Evolutionary conservation across 441 rosid species (phyloP), one percentile per base, ranked within the genome.

Genomic region (Eutrema salsugineum): DNA sequence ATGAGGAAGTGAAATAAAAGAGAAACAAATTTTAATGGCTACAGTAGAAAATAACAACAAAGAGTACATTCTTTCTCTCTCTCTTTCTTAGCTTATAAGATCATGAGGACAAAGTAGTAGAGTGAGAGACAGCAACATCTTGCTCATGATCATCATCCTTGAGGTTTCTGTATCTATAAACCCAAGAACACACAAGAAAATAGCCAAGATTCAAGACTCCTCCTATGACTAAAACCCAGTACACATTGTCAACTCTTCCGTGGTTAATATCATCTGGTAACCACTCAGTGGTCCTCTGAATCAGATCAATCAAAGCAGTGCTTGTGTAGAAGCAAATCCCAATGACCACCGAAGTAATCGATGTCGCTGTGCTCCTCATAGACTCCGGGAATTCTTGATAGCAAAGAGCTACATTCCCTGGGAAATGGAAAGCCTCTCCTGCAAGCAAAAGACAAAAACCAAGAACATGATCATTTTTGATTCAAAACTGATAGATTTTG

Each of bases 351-450:
- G 83, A 78, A 0, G 84, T 60, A 66, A 87, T 83, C n/a, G 88
- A 89, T 0, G 94, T 79, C 5, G 92, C 80, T 1, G 84, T 83
- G 57, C 81, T 84, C 6, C 66, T 53, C 63, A 91, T 40, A 1
- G 87, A 78, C 53, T 14, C 70, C 0, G 91, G 97, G 30, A 88
- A 91, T 44, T 91, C 88, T 64, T 83, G 94, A 62, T 87, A 83
- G 58, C 76, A 87, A 6, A 88, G 33, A 3, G 82, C 69, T 17
- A 80, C 84, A 66, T 86, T 87, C 50, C 88, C 89, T 0, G 92
- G 92, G 40, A 77, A 76, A 70, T 84, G 83, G 33, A 85, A 86
- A 27, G 88, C 86, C 58, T 84, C 85, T 27, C 79, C 78, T 75
- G 67, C 46, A 70, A 76, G 0, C 16, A 8, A 40, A 49, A 48